Conservation (phyloP, 176 grass and related monocot genomes). For the Rhynchospora breviuscula region DNA sequence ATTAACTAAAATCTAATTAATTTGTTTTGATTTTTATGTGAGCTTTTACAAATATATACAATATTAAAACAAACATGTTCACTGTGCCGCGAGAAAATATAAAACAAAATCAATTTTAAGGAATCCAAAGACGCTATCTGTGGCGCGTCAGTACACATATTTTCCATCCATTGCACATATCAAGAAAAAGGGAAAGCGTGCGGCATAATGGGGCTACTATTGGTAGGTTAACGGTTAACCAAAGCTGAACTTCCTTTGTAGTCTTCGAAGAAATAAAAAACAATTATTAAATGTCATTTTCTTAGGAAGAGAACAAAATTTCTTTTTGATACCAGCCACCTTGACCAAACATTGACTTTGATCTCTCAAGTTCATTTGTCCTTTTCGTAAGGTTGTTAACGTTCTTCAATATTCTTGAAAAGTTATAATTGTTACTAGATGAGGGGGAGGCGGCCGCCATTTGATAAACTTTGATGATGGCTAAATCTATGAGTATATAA, state of each 20-base stretch:
- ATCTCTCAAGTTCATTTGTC: background rate
- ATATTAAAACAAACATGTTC: too few relatives aligned
- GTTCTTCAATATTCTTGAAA: background rate
- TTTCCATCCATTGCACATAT: background rate
- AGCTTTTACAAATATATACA: too few relatives aligned
- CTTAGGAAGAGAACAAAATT: background rate
- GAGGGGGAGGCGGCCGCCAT: too few relatives aligned
- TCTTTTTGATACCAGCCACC: background rate
- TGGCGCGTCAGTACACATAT: background rate
- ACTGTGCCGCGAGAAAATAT: too few relatives aligned
- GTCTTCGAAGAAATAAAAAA: background rate
- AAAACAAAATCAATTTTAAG: background rate
- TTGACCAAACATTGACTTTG: constrained; percentile 12
- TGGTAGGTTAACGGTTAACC: constrained; percentile 16
- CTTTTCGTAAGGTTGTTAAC: background rate
- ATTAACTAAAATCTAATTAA: too few relatives aligned
- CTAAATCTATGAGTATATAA: too few relatives aligned
- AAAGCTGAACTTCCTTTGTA: background rate
- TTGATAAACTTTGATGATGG: too few relatives aligned
- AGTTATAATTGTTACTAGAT: background rate
- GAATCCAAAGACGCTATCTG: background rate
- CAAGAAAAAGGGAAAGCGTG: background rate
- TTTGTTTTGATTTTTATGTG: too few relatives aligned
- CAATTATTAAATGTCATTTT: background rate
- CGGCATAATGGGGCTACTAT: too few relatives aligned